Percentiles rank a stretch among this genome's conserved stretches.
These are phyloP conservation scores for Aureobasidium namibiae DNA, from an alignment of 2,329 filamentous ascomycete genomes.

Conservation along the genomic window DNA sequence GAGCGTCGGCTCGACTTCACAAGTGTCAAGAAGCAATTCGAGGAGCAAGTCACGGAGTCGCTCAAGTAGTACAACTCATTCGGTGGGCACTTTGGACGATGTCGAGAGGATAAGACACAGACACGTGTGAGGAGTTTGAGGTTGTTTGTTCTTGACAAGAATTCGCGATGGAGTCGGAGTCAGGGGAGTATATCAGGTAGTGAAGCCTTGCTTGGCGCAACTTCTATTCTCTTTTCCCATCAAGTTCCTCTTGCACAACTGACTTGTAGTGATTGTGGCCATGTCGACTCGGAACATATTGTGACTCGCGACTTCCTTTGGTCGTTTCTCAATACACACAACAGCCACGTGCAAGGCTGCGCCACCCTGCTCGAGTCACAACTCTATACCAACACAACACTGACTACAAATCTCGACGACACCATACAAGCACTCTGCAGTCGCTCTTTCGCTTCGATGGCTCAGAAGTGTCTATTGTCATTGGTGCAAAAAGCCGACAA, in stretches of 20 bases:
- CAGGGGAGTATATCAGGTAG: background rate
- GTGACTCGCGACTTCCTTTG: background rate
- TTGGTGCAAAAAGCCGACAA: background rate
- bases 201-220: background rate
- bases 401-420: too few relatives aligned
- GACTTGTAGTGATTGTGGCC: background rate
- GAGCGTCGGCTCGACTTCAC: background rate
- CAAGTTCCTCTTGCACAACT: background rate
- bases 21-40: constrained; percentile 2
- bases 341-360: too few relatives aligned
- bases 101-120: background rate
- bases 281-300: too few relatives aligned
- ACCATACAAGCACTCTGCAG: too few relatives aligned
- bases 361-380: too few relatives aligned
- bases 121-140: background rate
- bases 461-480: background rate
- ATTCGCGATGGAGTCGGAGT: background rate
- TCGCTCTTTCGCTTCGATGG: too few relatives aligned
- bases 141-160: background rate
- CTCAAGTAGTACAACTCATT: background rate
- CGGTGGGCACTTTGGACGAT: background rate
- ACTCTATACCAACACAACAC: too few relatives aligned
- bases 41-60: background rate
- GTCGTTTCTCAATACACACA: too few relatives aligned
- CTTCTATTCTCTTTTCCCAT: background rate